A percentile compares a stretch with the other conserved stretches of the same genome.
Evolutionary conservation across 2,329 filamentous ascomycete genomes (phyloP).

Genomic region (Ceratocystis alfenasii): DNA sequence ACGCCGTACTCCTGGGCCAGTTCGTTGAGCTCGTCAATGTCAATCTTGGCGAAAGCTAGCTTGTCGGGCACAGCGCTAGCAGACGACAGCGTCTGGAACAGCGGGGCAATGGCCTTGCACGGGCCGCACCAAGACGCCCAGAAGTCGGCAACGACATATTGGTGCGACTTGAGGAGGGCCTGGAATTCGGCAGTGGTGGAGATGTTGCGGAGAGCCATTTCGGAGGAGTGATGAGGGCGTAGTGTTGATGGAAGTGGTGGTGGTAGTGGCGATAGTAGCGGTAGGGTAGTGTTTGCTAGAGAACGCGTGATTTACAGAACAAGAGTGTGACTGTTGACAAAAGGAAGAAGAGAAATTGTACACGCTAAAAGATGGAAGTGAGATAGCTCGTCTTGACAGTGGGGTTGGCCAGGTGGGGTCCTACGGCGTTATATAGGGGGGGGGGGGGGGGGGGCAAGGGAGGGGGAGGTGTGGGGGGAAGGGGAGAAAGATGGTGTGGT

Average conservation of each 20-base stretch:
- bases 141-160: conserved; percentile 46
- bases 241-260: conserved; percentile 27
- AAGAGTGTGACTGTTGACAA: not conserved
- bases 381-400: not conserved
- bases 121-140: conserved; percentile 49
- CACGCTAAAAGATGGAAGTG: not conserved
- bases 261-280: conserved; percentile 24
- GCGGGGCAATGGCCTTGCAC: conserved; percentile 47
- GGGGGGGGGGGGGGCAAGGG: not conserved
- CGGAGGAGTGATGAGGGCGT: conserved; percentile 33
- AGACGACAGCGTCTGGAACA: conserved; percentile 39
- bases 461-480: no score
- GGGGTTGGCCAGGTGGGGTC: not conserved
- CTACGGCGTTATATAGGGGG: not conserved
- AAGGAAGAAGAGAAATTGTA: not conserved
- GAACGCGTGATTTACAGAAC: not conserved
- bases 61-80: conserved; percentile 31
- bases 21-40: conserved; percentile 44
- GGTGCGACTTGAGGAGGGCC: conserved; percentile 36
- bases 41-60: conserved; percentile 46
- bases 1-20: conserved; percentile 40
- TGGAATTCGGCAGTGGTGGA: conserved; percentile 37
- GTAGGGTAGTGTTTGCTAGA: not conserved
- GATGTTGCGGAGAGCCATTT: conserved; percentile 10
- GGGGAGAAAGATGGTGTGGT: no score